Conservation (phyloP, 1,284 basidiomycete species). For the Trichosporon ovoides region DNA sequence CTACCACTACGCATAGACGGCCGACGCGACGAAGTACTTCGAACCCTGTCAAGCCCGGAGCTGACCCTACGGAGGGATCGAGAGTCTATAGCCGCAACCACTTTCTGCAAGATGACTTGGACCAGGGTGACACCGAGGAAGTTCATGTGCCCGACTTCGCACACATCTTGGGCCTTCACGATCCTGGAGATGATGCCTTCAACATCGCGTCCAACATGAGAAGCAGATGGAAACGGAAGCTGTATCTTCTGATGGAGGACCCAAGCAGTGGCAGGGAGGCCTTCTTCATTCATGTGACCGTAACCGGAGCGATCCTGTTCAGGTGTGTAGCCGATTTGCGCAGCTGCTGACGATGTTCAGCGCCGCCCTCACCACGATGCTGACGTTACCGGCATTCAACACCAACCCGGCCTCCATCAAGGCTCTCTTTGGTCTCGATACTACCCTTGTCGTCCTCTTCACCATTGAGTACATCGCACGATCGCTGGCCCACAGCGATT, state of each 20-base stretch:
- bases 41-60: not conserved
- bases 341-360: constrained; percentile 54
- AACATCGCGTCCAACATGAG: constrained; percentile 40
- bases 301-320: constrained; percentile 47
- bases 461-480: constrained; percentile 59
- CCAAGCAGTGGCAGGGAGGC: constrained; percentile 45
- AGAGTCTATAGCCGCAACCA: not conserved
- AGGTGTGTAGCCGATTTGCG: constrained; percentile 29
- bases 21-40: constrained; percentile 2
- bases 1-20: not conserved
- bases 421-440: constrained; percentile 69
- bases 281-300: constrained; percentile 44
- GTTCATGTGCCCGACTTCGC: constrained; percentile 47
- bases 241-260: constrained; percentile 49
- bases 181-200: constrained; percentile 47
- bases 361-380: constrained; percentile 72
- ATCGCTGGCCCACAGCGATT: constrained; percentile 48
- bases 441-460: constrained; percentile 74
- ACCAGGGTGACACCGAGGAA: constrained; percentile 24
- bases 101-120: constrained; percentile 21
- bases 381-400: constrained; percentile 77
- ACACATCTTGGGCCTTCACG: constrained; percentile 41
- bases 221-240: constrained; percentile 43
- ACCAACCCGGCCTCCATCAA: constrained; percentile 57
- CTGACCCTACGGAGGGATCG: not conserved